phyloP scores from a whole-genome alignment of 2,329 filamentous ascomycete genomes.

The Cylindrodendrum hubeiense region DNA sequence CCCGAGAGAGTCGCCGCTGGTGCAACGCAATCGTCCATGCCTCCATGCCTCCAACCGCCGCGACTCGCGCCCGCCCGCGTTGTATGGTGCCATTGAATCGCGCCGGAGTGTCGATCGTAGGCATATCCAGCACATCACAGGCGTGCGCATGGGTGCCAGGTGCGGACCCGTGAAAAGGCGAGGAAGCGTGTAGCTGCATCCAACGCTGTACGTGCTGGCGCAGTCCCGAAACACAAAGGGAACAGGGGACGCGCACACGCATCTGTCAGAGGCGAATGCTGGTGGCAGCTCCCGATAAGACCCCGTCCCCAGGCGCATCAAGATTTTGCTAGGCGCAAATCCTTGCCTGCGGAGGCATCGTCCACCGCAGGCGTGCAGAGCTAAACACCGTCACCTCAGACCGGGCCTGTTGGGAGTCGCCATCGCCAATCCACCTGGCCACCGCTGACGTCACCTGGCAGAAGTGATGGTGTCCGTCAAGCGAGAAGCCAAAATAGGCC shows the following conservation, averaged over 20 bases:
- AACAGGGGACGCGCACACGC: conserved; percentile 25
- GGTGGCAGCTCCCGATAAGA: conserved; percentile 13
- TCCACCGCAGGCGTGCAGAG: conserved; percentile 24
- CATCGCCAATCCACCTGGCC: conserved; percentile 16
- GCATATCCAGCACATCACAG: too few relatives aligned
- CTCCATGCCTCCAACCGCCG: conserved; percentile 21
- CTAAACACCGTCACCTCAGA: conserved; percentile 20
- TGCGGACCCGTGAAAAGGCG: conserved; percentile 3
- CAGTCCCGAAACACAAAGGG: conserved; percentile 30
- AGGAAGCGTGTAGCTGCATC: conserved; percentile 17
- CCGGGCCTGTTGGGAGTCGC: conserved; percentile 17
- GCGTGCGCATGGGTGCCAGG: conserved; percentile 2
- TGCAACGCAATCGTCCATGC: neutral
- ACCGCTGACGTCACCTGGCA: conserved; percentile 40
- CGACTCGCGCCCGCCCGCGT: conserved; percentile 5
- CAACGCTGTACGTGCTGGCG: conserved; percentile 25
- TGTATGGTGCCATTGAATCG: conserved; percentile 17
- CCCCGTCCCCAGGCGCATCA: conserved; percentile 12
- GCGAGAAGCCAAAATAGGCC: neutral
- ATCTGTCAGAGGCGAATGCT: conserved; percentile 20
- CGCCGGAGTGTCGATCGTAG: conserved; percentile 27
- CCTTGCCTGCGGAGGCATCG: conserved; percentile 27
- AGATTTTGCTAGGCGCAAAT: conserved; percentile 20
- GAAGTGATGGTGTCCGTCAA: conserved; percentile 8
- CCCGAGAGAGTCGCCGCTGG: conserved; percentile 39